Conservation (phyloP, 768 basidiomycete genomes). For the Gelatoporia subvermispora region DNA sequence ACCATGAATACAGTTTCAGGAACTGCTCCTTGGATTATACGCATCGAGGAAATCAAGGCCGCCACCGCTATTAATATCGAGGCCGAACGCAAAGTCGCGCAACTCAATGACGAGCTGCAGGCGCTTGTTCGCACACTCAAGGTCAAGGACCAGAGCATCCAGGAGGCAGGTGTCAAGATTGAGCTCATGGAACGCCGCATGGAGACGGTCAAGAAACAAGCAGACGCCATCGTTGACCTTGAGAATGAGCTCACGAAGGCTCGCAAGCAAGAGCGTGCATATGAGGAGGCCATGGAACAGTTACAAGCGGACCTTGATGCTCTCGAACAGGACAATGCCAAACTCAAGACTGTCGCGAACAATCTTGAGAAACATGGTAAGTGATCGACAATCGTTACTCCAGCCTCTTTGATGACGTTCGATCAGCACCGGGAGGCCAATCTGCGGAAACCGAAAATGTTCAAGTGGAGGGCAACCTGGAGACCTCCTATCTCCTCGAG, state of each 20-base stretch:
- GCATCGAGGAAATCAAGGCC: conserved; percentile 80
- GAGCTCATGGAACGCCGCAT: conserved; percentile 92
- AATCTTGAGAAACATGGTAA: conserved; percentile 70
- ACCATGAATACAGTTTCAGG: conserved; percentile 52
- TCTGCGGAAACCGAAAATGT: conserved; percentile 55
- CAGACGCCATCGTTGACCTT: conserved; percentile 75
- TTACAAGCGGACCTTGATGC: conserved; percentile 83
- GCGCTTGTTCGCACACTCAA: conserved; percentile 80
- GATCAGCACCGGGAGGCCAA: conserved; percentile 42
- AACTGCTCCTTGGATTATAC: conserved; percentile 78
- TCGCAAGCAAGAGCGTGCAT: conserved; percentile 82
- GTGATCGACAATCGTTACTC: conserved; percentile 14
- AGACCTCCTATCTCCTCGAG: conserved; percentile 84
- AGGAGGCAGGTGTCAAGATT: conserved; percentile 88
- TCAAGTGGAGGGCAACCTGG: conserved; percentile 73
- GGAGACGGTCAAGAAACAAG: conserved; percentile 88
- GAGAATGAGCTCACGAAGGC: conserved; percentile 77
- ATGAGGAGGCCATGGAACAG: conserved; percentile 92
- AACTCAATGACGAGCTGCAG: conserved; percentile 87
- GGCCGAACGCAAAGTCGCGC: conserved; percentile 82
- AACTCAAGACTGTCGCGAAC: conserved; percentile 64
- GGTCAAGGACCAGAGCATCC: conserved; percentile 83
- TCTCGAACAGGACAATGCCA: conserved; percentile 84
- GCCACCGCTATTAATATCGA: conserved; percentile 83
- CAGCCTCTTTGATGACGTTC: conserved; percentile 6